Evolutionary conservation across 495 filamentous ascomycete genomes (phyloP).

Genomic region (Opeltia flavorubescens): DNA sequence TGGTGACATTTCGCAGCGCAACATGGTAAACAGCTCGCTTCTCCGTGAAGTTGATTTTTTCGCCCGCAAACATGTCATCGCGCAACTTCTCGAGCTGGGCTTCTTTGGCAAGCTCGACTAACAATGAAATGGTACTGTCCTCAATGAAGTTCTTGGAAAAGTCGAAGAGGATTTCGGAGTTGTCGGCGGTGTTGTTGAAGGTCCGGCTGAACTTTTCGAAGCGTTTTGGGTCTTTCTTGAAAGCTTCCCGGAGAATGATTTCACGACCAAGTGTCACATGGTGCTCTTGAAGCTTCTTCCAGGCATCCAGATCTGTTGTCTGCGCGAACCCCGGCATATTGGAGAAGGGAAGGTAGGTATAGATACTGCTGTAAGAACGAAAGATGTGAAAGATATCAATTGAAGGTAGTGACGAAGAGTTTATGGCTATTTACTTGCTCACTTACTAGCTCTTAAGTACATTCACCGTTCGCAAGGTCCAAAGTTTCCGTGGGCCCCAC

Average conservation of each 20-base stretch:
- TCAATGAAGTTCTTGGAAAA: constrained; percentile 98
- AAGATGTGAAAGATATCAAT: background rate
- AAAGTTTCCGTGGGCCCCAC: no score
- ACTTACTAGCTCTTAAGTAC: no score
- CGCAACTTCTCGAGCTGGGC: constrained; percentile 82
- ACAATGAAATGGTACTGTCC: constrained; percentile 73
- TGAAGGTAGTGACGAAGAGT: background rate
- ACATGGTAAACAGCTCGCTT: constrained; percentile 90
- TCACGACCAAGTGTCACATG: constrained; percentile 68
- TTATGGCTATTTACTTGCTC: no score
- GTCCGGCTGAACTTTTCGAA: constrained; percentile 81
- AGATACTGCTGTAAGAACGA: background rate
- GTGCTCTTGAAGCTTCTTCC: constrained; percentile 80
- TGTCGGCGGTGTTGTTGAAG: constrained; percentile 67
- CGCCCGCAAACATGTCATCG: constrained; percentile 91
- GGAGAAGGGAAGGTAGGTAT: background rate
- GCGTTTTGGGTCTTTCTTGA: constrained; percentile 73
- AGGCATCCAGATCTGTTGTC: constrained; percentile 66
- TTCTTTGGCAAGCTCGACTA: constrained; percentile 82
- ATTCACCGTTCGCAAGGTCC: no score
- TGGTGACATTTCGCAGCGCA: constrained; percentile 76
- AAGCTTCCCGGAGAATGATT: constrained; percentile 86
- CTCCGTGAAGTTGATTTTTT: constrained; percentile 99
- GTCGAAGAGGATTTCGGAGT: constrained; percentile 82
- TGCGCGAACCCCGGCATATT: constrained; percentile 52